These are phyloP conservation scores for Fragaria iinumae DNA, from an alignment of 306 rosid genomes.

Conservation along the genomic window DNA sequence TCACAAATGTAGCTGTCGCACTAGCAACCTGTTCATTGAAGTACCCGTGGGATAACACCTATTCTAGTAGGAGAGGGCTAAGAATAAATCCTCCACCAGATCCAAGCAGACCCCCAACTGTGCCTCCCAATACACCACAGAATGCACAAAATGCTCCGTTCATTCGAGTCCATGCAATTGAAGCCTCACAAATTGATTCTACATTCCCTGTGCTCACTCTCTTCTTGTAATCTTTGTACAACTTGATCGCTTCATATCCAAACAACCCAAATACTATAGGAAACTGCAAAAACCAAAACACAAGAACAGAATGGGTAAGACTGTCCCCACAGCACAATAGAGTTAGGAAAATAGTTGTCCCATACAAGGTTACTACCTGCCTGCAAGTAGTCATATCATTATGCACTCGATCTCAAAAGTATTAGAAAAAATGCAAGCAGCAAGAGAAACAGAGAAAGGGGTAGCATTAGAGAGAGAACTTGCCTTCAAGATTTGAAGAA, in stretches of 20 bases:
- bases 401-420: constrained; percentile 36
- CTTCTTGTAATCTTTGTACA: constrained; percentile 60
- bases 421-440: not conserved
- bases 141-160: constrained; percentile 50
- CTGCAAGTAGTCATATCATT: constrained; percentile 61
- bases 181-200: constrained; percentile 73
- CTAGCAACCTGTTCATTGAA: constrained; percentile 64
- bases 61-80: constrained; percentile 85
- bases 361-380: constrained; percentile 26
- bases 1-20: constrained; percentile 87
- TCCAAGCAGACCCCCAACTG: constrained; percentile 82
- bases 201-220: constrained; percentile 54
- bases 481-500: constrained; percentile 70
- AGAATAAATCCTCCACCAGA: constrained; percentile 89
- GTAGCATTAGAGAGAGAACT: constrained; percentile 25
- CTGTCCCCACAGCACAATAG: constrained; percentile 4
- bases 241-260: constrained; percentile 72
- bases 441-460: not conserved
- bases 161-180: constrained; percentile 69
- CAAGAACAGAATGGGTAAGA: not conserved
- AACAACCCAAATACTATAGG: constrained; percentile 63
- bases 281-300: constrained; percentile 42
- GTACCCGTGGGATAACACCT: constrained; percentile 85
- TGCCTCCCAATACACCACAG: constrained; percentile 79
- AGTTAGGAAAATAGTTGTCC: not conserved